Evolutionary conservation across 805 yeast genomes (phyloP), one percentile per base, ranked within the genome.

Genomic region (Cyberlindnera xylosilytica): DNA sequence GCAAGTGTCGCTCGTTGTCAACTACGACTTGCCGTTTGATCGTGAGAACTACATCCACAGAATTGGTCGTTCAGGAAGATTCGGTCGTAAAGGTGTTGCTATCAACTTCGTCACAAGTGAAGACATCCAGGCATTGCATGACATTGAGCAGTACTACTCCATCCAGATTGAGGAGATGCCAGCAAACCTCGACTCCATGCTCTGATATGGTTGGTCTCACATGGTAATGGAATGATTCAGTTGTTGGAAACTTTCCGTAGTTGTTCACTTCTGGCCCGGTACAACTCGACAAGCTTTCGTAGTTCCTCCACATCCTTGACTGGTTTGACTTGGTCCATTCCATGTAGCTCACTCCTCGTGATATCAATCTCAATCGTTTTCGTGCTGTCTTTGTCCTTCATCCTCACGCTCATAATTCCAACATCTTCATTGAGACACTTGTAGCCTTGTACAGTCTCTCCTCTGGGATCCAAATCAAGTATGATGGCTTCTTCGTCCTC

Each of bases 1-100:
- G 73, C 98, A 91, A 64, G 97, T 91, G 37, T 90, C 97, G 11
- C 70, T 91, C 54, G 99, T 91, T 47, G 87, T 91, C 61, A 91
- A 91, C 76, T 91, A 87, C 70, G 99, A 91, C 68, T 72, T 91
- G 65, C 98, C 99, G 43, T 66, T 78, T 51, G 89, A 93, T 76
- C 81, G 83, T 63, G 98, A 91, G 68, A 91, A 91, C 76, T 91
- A 91, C 68, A 83, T 91, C 61, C 99, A 91, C 74, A 80, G 99
- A 70, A 91, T 91, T 54, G 99, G 99, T 66, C 83, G 99, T 68
- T 89, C 96, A 55, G 99, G 98, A 52, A 82, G 99, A 65, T 91
- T 91, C 73, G 99, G 99, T 57, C 82, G 99, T 70, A 91, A 90
- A 74, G 99, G 96, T 74, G 95, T 86, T 60, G 97, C 99, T 45